Conservation (phyloP, 306 rosid species). For the Vicia faba region DNA sequence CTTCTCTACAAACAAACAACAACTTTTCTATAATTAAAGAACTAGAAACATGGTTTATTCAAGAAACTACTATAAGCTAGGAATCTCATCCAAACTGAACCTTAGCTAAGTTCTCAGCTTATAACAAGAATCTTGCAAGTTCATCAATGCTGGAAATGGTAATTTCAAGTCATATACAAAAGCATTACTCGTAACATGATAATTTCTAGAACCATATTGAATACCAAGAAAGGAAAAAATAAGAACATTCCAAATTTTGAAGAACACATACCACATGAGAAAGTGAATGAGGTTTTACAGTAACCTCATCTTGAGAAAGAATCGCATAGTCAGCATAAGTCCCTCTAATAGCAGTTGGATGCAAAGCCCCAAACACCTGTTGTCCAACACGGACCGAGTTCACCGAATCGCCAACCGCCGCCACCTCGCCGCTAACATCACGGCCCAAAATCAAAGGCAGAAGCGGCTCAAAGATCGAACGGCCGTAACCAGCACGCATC, state of each 20-base stretch:
- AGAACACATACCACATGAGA: slow-evolving; percentile 79
- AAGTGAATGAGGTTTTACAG: slow-evolving; percentile 68
- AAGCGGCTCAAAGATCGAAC: slow-evolving; percentile 71
- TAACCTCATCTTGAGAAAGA: slow-evolving; percentile 79
- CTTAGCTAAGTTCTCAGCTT: background rate
- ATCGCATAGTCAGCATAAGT: slow-evolving; percentile 91
- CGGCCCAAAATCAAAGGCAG: slow-evolving; percentile 92
- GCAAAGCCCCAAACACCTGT: slow-evolving; percentile 96
- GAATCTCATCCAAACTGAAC: background rate
- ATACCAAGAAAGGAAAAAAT: slow-evolving; percentile 8
- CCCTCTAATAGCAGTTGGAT: slow-evolving; percentile 96
- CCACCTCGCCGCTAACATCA: slow-evolving; percentile 93
- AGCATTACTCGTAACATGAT: background rate
- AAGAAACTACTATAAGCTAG: background rate
- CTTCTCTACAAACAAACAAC: background rate
- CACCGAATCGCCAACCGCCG: slow-evolving; percentile 73
- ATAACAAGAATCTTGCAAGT: background rate
- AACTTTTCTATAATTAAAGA: background rate
- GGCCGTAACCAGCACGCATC: slow-evolving; percentile 96
- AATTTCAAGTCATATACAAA: background rate
- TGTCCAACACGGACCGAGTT: slow-evolving; percentile 61
- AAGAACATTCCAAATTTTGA: background rate
- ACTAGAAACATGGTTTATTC: background rate
- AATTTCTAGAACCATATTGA: background rate
- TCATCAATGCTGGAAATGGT: background rate